Conservation (phyloP, 257 asterid genomes). For the Solanum medicagineum region DNA sequence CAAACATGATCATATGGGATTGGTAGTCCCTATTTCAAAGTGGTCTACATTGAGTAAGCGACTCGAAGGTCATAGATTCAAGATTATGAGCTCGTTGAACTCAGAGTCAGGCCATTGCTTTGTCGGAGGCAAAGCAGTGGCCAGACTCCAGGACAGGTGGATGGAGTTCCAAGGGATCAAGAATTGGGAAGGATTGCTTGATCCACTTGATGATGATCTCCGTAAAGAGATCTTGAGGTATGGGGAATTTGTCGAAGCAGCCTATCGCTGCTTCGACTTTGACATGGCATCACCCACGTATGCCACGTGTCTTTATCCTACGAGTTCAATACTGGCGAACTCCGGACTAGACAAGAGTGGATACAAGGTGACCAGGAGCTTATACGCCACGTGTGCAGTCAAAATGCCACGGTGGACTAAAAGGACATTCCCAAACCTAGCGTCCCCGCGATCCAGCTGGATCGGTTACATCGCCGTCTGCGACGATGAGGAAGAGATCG, state of each 20-base stretch:
- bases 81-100: background rate
- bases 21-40: background rate
- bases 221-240: constrained; percentile 62
- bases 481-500: constrained; percentile 38
- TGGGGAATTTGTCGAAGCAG: constrained; percentile 74
- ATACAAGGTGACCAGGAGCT: constrained; percentile 31
- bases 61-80: background rate
- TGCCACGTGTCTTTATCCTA: constrained; percentile 30
- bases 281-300: constrained; percentile 49
- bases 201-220: constrained; percentile 71
- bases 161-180: constrained; percentile 76
- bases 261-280: constrained; percentile 62
- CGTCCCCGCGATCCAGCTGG: constrained; percentile 56
- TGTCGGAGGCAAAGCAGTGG: background rate
- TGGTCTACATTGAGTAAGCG: background rate
- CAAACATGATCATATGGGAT: background rate
- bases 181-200: constrained; percentile 88
- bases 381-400: constrained; percentile 59
- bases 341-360: constrained; percentile 29
- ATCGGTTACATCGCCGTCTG: constrained; percentile 87
- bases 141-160: constrained; percentile 30
- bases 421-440: constrained; percentile 25
- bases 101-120: background rate
- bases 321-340: constrained; percentile 13
- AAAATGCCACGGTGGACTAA: constrained; percentile 47